Evolutionary conservation across 1,139 yeast genomes (phyloP).

Genomic region (Meyerozyma smithsonii): DNA sequence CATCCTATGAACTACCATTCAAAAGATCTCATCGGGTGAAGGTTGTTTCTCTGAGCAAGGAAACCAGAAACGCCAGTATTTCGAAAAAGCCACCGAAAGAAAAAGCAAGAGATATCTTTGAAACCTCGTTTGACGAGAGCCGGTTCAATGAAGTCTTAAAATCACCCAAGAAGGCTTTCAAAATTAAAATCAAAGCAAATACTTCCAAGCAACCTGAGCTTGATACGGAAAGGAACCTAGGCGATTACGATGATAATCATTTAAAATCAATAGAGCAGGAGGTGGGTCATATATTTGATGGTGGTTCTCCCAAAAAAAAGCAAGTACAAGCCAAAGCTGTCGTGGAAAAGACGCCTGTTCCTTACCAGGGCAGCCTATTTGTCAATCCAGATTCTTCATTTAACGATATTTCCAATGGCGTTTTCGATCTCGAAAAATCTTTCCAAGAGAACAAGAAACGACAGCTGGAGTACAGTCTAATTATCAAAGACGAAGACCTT

Average conservation of each 20-base stretch:
- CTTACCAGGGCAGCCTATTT: too few species aligned
- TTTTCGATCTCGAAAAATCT: not conserved
- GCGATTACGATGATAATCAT: conserved; percentile 34
- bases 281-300: conserved; percentile 1
- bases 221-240: conserved; percentile 28
- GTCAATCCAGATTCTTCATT: not conserved
- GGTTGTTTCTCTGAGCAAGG: not conserved
- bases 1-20: too few species aligned
- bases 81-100: not conserved
- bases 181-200: conserved; percentile 14
- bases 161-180: conserved; percentile 10
- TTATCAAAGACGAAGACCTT: not conserved
- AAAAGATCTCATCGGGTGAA: too few species aligned
- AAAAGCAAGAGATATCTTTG: not conserved
- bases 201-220: conserved; percentile 11
- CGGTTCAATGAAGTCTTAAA: not conserved
- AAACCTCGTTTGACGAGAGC: not conserved
- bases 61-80: not conserved
- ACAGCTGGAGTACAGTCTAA: conserved; percentile 1
- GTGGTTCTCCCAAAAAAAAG: not conserved
- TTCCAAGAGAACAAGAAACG: not conserved
- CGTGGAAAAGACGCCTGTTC: not conserved
- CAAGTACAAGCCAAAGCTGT: not conserved
- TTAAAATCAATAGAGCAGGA: conserved; percentile 7
- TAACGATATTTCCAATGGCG: not conserved